Evolutionary conservation across 768 basidiomycete genomes (phyloP).

Genomic region (Boletus fagicola): DNA sequence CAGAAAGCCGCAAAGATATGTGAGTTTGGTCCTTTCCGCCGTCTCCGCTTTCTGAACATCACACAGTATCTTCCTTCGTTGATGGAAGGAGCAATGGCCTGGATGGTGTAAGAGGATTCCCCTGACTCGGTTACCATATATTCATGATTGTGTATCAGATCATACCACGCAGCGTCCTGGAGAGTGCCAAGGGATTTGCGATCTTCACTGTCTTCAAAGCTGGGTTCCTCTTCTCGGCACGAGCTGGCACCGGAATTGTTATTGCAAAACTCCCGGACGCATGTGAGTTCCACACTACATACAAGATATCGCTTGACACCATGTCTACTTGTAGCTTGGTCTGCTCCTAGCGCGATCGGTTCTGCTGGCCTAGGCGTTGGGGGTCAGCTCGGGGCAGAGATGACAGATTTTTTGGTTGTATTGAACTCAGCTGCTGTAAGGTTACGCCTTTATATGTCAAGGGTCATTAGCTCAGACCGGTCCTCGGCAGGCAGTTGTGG

Average conservation of each 20-base stretch:
- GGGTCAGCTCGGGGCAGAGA: slow-evolving; percentile 76
- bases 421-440: slow-evolving; percentile 78
- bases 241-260: slow-evolving; percentile 83
- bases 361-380: slow-evolving; percentile 89
- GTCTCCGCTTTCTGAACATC: neutral
- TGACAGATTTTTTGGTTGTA: slow-evolving; percentile 90
- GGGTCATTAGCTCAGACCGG: slow-evolving; percentile 5
- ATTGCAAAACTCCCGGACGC: slow-evolving; percentile 83
- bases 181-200: slow-evolving; percentile 74
- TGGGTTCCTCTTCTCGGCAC: slow-evolving; percentile 64
- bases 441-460: slow-evolving; percentile 8
- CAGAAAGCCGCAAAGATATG: slow-evolving; percentile 86
- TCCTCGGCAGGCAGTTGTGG: slow-evolving; percentile 56
- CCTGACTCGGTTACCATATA: neutral
- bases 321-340: slow-evolving; percentile 79
- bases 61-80: slow-evolving; percentile 78
- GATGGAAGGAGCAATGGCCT: slow-evolving; percentile 78
- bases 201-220: slow-evolving; percentile 86
- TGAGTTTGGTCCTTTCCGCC: slow-evolving; percentile 34
- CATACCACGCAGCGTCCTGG: slow-evolving; percentile 53
- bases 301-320: neutral
- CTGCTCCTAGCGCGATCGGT: slow-evolving; percentile 92
- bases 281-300: slow-evolving; percentile 47
- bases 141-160: slow-evolving; percentile 35
- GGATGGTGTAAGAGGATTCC: slow-evolving; percentile 56